Evolutionary conservation across 495 filamentous ascomycete genomes (phyloP).

Genomic region (Talaromyces liani): DNA sequence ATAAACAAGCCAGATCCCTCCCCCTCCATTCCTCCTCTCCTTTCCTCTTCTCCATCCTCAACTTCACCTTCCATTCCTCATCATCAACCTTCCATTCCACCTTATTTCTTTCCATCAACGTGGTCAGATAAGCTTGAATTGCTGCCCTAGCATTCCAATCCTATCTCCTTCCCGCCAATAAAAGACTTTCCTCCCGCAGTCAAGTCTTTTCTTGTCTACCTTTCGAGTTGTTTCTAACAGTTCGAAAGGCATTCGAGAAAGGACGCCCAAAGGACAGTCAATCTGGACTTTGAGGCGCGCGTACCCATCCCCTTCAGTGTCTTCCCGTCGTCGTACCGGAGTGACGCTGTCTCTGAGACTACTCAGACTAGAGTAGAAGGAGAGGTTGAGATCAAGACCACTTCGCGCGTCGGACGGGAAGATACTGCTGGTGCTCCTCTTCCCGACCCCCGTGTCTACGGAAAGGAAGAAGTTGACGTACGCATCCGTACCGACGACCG

Average conservation of each 20-base stretch:
- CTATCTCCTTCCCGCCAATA: constrained; percentile 21
- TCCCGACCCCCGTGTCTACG: constrained; percentile 58
- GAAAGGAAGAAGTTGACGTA: constrained; percentile 76
- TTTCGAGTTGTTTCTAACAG: constrained; percentile 68
- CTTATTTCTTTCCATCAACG: constrained; percentile 12
- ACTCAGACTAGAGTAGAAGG: constrained; percentile 79
- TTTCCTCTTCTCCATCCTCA: constrained; percentile 3
- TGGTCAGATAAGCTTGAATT: constrained; percentile 24
- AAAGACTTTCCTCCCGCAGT: constrained; percentile 34
- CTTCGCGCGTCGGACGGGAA: constrained; percentile 87
- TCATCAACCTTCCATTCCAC: constrained; percentile 11
- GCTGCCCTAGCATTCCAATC: constrained; percentile 10
- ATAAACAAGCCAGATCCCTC: constrained; percentile 8
- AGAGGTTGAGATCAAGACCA: constrained; percentile 73
- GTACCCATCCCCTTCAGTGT: constrained; percentile 99
- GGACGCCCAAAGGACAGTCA: constrained; percentile 79
- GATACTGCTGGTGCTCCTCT: constrained; percentile 68
- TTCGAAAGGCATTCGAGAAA: constrained; percentile 94
- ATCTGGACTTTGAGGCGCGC: constrained; percentile 99
- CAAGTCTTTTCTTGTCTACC: constrained; percentile 85
- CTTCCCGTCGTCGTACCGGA: constrained; percentile 97
- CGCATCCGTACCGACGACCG: constrained; percentile 59
- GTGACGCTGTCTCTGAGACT: constrained; percentile 76
- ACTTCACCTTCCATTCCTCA: constrained; percentile 7
- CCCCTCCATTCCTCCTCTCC: constrained; percentile 9